Conservation (phyloP, 768 basidiomycete species). For the Termitomyces sp. region DNA sequence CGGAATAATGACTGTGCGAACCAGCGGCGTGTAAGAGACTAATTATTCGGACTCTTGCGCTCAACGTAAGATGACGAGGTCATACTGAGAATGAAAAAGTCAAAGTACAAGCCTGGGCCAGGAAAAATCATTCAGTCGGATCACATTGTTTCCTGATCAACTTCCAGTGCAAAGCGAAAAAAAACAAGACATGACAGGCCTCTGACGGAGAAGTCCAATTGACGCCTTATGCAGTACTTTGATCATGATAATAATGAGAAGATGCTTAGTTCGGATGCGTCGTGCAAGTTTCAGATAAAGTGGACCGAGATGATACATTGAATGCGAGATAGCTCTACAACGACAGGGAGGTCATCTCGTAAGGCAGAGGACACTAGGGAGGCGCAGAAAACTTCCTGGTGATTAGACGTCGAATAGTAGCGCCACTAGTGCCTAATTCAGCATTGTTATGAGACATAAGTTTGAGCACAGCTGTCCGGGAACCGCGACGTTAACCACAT, state of each 20-base stretch:
- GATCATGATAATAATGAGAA: background rate
- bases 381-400: background rate
- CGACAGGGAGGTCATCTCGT: background rate
- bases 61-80: background rate
- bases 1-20: background rate
- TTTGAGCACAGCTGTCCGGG: background rate
- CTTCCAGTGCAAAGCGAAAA: background rate
- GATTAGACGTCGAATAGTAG: background rate
- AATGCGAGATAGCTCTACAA: background rate
- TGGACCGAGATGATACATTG: background rate
- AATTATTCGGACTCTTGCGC: background rate
- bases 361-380: background rate
- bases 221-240: background rate
- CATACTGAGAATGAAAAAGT: background rate
- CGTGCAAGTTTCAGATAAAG: background rate
- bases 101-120: background rate
- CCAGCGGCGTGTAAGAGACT: background rate
- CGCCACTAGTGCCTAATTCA: too few species aligned
- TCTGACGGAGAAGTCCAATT: background rate
- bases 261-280: background rate
- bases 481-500: background rate
- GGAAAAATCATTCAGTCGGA: background rate
- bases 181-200: background rate
- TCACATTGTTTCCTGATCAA: background rate
- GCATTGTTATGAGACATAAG: background rate